Percentiles rank a stretch among this genome's conserved stretches.
Evolutionary conservation across 2,329 filamentous ascomycete genomes (phyloP).

Genomic region (Penicillium sp.): DNA sequence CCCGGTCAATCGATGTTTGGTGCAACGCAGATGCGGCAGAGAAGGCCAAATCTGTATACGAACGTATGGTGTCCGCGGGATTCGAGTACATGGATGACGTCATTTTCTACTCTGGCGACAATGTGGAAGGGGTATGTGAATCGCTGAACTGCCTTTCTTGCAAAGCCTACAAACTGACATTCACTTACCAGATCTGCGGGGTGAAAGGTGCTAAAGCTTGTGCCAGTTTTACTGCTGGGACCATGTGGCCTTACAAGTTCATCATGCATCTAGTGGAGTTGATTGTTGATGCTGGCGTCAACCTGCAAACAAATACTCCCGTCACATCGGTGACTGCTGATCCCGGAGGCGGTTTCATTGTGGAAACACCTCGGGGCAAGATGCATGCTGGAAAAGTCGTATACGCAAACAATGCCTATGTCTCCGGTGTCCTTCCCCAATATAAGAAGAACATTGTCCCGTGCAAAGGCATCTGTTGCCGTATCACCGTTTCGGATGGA

Average conservation of each 20-base stretch:
- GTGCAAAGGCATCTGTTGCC: slow-evolving; percentile 62
- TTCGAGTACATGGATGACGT: slow-evolving; percentile 41
- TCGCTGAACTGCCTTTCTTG: background rate
- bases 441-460: slow-evolving; percentile 77
- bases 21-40: slow-evolving; percentile 40
- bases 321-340: slow-evolving; percentile 38
- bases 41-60: slow-evolving; percentile 34
- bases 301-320: slow-evolving; percentile 59
- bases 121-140: slow-evolving; percentile 36
- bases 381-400: slow-evolving; percentile 68
- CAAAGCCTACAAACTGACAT: background rate
- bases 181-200: slow-evolving; percentile 37
- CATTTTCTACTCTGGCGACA: slow-evolving; percentile 29
- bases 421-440: slow-evolving; percentile 71
- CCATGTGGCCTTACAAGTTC: slow-evolving; percentile 73
- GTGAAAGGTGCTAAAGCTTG: slow-evolving; percentile 46
- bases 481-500: slow-evolving; percentile 36
- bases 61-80: slow-evolving; percentile 35
- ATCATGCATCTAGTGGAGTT: slow-evolving; percentile 72
- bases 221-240: slow-evolving; percentile 42
- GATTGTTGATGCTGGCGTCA: slow-evolving; percentile 50
- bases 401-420: slow-evolving; percentile 84
- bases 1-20: slow-evolving; percentile 49
- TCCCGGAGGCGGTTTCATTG: slow-evolving; percentile 58
- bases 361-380: slow-evolving; percentile 65